Percentiles rank a stretch among this genome's conserved stretches.
Conservation (phyloP, 2,329 filamentous ascomycete genomes). For the Pseudocercospora vitis region DNA sequence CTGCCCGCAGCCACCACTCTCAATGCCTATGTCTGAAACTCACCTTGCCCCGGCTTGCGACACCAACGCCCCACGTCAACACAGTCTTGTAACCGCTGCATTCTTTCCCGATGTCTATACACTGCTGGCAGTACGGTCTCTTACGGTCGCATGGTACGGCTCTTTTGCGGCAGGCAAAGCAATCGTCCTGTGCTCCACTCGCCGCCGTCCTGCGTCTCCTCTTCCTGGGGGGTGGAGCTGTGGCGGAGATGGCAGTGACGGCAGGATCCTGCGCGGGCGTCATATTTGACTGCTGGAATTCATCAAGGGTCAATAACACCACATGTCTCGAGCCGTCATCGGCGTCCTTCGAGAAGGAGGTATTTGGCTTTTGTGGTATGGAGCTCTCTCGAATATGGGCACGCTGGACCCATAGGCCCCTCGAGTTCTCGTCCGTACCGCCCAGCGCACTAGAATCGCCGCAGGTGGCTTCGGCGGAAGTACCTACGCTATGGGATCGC, state of each 20-base stretch:
- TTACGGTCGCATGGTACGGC: slow-evolving; percentile 84
- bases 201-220: slow-evolving; percentile 84
- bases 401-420: background rate
- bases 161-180: slow-evolving; percentile 86
- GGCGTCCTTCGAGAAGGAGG: slow-evolving; percentile 6
- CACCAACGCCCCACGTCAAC: slow-evolving; percentile 93
- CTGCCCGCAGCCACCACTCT: background rate
- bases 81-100: slow-evolving; percentile 97
- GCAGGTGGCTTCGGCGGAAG: slow-evolving; percentile 13
- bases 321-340: background rate
- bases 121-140: slow-evolving; percentile 92
- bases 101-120: slow-evolving; percentile 84
- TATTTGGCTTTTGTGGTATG: background rate
- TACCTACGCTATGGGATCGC: slow-evolving; percentile 9
- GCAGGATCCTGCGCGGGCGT: slow-evolving; percentile 17
- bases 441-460: slow-evolving; percentile 11
- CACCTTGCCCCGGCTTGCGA: slow-evolving; percentile 85
- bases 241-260: slow-evolving; percentile 8
- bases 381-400: background rate
- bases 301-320: background rate
- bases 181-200: slow-evolving; percentile 89
- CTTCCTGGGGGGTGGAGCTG: slow-evolving; percentile 50
- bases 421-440: slow-evolving; percentile 6
- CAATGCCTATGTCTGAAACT: background rate
- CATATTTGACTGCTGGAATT: slow-evolving; percentile 14